Conservation (phyloP, 805 yeast genomes). For the Starmerella floris region DNA sequence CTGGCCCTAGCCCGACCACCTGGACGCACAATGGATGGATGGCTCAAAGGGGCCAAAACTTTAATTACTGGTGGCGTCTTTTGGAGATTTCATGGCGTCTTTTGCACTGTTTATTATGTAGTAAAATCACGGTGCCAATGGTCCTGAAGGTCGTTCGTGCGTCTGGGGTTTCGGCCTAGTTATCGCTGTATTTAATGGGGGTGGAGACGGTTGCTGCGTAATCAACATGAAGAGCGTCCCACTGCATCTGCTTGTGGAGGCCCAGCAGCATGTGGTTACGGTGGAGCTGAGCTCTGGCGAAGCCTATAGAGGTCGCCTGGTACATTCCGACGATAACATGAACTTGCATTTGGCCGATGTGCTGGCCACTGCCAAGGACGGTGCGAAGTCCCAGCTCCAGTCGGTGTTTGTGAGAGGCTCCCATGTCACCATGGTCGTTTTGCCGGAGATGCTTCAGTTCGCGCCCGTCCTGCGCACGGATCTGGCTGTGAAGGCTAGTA, state of each 20-base stretch:
- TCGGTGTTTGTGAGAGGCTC: slow-evolving; percentile 88
- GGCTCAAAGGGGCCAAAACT: too few relatives aligned
- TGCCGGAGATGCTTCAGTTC: slow-evolving; percentile 74
- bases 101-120: too few relatives aligned
- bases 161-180: too few relatives aligned
- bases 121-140: too few relatives aligned
- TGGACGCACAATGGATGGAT: too few relatives aligned
- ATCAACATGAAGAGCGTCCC: slow-evolving; percentile 46
- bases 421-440: slow-evolving; percentile 64
- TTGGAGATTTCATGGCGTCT: too few relatives aligned
- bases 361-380: slow-evolving; percentile 62
- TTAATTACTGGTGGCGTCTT: too few relatives aligned
- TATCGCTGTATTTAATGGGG: not conserved
- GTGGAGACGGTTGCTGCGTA: not conserved
- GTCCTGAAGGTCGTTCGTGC: too few relatives aligned
- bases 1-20: too few relatives aligned
- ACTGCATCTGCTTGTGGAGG: slow-evolving; percentile 71
- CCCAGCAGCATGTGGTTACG: slow-evolving; percentile 75
- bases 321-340: slow-evolving; percentile 85
- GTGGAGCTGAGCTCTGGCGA: slow-evolving; percentile 77
- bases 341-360: slow-evolving; percentile 76
- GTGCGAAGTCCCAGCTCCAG: slow-evolving; percentile 60
- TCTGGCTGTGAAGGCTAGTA: slow-evolving; percentile 5
- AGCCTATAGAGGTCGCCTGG: slow-evolving; percentile 71
- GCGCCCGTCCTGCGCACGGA: slow-evolving; percentile 71